Evolutionary conservation across 495 filamentous ascomycete species (phyloP).

Genomic region (Penicillium egyptiacum): DNA sequence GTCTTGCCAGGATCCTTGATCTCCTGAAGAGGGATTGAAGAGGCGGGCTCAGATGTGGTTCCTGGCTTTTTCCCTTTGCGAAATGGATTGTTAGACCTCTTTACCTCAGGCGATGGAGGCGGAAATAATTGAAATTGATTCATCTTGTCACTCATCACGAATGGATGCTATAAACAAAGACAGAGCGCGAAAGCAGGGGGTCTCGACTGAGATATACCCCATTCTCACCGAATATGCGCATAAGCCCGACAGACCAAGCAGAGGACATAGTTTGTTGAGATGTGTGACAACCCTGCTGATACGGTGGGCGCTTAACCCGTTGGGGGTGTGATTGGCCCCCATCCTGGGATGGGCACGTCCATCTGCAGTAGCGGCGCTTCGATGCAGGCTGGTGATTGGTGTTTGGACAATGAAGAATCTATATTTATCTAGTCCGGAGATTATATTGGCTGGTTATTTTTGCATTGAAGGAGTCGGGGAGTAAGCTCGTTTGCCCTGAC

Average conservation of each 20-base stretch:
- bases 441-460: constrained; percentile 2
- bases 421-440: constrained; percentile 4
- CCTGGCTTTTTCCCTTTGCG: constrained; percentile 31
- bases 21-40: constrained; percentile 40
- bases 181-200: constrained; percentile 20
- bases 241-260: constrained; percentile 8
- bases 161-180: neutral
- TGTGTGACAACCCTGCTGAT: constrained; percentile 31
- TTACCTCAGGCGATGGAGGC: constrained; percentile 43
- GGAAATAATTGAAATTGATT: constrained; percentile 58
- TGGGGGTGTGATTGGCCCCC: constrained; percentile 25
- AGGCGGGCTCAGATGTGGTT: constrained; percentile 28
- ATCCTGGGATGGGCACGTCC: constrained; percentile 19
- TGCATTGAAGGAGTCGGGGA: constrained; percentile 6
- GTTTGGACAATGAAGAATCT: neutral
- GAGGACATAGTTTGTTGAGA: constrained; percentile 8
- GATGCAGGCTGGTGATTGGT: constrained; percentile 19
- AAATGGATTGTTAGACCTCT: constrained; percentile 42
- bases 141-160: constrained; percentile 23
- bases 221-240: constrained; percentile 9
- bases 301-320: constrained; percentile 25
- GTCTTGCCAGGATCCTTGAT: constrained; percentile 34
- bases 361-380: constrained; percentile 26
- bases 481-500: constrained; percentile 5
- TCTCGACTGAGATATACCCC: constrained; percentile 29